A percentile compares a stretch with the other conserved stretches of the same genome.
These are phyloP conservation scores for Rheum nobile DNA, from an alignment of 148 eudicot genomes.

Conservation along the genomic window DNA sequence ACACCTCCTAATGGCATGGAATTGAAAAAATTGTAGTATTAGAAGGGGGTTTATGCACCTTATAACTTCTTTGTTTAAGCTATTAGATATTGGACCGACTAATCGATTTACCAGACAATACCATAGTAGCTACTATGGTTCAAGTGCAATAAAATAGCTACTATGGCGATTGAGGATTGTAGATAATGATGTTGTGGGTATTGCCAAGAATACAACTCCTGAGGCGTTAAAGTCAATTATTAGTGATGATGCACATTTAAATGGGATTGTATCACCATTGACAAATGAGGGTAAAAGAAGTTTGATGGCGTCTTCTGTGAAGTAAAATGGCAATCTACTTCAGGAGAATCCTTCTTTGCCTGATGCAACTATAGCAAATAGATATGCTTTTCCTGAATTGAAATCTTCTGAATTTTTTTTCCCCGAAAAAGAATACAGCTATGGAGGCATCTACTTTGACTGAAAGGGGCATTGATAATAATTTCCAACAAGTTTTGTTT, in stretches of 20 bases:
- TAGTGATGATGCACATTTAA: slow-evolving; percentile 31
- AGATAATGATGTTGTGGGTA: slow-evolving; percentile 11
- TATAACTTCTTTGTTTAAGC: no score
- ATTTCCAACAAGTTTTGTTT: slow-evolving; percentile 9
- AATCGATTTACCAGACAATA: no score
- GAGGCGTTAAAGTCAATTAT: slow-evolving; percentile 12
- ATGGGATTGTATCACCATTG: slow-evolving; percentile 23
- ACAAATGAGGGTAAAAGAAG: slow-evolving; percentile 17
- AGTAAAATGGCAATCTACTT: slow-evolving; percentile 13
- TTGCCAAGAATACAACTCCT: slow-evolving; percentile 16
- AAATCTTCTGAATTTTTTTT: slow-evolving; percentile 12
- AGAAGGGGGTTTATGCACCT: neutral
- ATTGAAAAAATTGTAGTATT: slow-evolving; percentile 80
- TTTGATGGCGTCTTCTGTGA: slow-evolving; percentile 14
- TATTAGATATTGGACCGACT: no score
- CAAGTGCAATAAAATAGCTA: no score
- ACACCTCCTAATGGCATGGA: slow-evolving; percentile 95
- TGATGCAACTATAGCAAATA: slow-evolving; percentile 13
- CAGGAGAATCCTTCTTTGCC: slow-evolving; percentile 7
- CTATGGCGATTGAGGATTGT: slow-evolving; percentile 16
- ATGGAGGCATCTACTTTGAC: slow-evolving; percentile 12
- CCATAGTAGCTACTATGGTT: no score
- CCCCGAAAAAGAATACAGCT: slow-evolving; percentile 14
- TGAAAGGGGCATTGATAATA: slow-evolving; percentile 15
- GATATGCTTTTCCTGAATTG: slow-evolving; percentile 14